Evolutionary conservation across 345 rosid genomes (phyloP).

Genomic region (Heritiera fomes): DNA sequence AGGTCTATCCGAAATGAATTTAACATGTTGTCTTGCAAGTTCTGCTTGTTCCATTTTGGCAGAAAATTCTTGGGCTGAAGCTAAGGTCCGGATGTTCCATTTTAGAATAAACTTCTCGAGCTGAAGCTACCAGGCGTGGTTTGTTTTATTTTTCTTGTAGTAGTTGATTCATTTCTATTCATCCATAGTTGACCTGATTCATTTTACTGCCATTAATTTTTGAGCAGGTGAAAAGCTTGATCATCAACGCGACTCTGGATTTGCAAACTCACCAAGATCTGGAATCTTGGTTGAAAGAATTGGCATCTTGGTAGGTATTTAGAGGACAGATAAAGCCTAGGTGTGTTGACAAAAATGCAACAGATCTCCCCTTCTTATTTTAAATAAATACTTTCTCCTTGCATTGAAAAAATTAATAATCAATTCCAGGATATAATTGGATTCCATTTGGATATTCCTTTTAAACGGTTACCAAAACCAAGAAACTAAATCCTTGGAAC

Average conservation of each 20-base stretch:
- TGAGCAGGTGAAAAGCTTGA: constrained; percentile 12
- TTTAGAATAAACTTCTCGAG: no score
- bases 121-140: no score
- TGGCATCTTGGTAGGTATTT: background rate
- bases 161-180: no score
- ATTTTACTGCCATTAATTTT: no score
- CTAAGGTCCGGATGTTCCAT: no score
- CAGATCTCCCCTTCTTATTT: no score
- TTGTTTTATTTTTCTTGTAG: no score
- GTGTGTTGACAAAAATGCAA: background rate
- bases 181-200: no score
- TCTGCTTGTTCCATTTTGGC: no score
- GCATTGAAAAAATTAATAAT: background rate
- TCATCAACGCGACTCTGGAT: constrained; percentile 33
- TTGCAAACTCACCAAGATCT: background rate
- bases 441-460: background rate
- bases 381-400: background rate
- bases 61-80: no score
- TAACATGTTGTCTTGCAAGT: no score
- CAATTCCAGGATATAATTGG: background rate
- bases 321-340: constrained; percentile 17
- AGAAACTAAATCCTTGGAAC: background rate
- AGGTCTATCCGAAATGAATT: no score
- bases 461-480: background rate
- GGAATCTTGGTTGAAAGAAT: background rate